Base-by-base conservation (phyloP, 73 alveolate genomes). In the Tetrahymena borealis region DNA sequence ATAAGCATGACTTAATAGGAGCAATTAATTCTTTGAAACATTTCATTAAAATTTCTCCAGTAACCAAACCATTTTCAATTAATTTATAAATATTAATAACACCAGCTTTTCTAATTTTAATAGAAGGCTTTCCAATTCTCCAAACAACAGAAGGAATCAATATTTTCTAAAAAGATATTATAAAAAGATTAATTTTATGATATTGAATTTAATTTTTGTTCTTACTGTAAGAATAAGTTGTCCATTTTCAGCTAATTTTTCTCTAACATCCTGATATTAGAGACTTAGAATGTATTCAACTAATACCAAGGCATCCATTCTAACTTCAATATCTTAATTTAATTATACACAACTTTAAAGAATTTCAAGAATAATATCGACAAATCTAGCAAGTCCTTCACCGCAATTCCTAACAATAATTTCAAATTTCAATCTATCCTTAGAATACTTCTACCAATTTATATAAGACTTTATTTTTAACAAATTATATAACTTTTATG, bases 61-160 rank as follows among this genome's bases (percentile, higher is more conserved):
- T 91, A 38, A 96, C 96, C 90, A 98, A 90, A 78, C 97, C 94
- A 42, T 95, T 95, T 85, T 96, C 98, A 78, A 97, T 92, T 77
- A 98, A 91, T 91, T 97, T 98, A 39, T 85, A 93, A 24, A 93
- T 36, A 28, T 91, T 78, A 36, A 93, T 93, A 12, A 98, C 96
- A 4, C 99, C 99, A 18, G 99, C 99, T 91, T 98, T 97, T 96
- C 99, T 97, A 32, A 97, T 98, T 94, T 97, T 98, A 78, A 96
- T 96, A 91, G 96, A 97, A 12, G 99, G 99, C 90, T 97, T 96
- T 41, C 99, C 99, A 6, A 93, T 98, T 94, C 96, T 98, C 99
- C 99, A 98, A 38, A 96, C 97, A 95, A 95, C 96, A 11, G 98
- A 96, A 12, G 97, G 97, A 1, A 94, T 94, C 79, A 97, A 39